These are phyloP conservation scores for Desmodesmus armatus DNA, from an alignment of 139 green algal genomes.

Conservation along the genomic window DNA sequence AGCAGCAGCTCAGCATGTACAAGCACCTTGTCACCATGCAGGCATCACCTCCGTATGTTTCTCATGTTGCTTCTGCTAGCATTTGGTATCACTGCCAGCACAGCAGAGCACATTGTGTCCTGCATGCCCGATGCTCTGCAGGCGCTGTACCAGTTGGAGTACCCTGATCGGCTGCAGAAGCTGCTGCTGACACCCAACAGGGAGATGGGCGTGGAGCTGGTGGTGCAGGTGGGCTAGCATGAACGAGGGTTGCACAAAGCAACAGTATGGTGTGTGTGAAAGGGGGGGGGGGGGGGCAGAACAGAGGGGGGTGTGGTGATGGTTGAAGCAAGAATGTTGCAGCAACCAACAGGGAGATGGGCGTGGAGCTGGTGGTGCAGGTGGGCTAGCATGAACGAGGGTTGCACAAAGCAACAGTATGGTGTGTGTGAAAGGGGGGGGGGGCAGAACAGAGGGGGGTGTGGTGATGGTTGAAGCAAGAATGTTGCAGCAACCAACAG, in stretches of 20 bases:
- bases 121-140: no score
- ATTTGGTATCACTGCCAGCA: no score
- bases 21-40: background rate
- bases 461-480: no score
- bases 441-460: no score
- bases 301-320: no score
- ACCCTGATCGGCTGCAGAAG: slow-evolving; percentile 82
- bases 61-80: background rate
- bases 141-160: slow-evolving; percentile 77
- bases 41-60: background rate
- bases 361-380: slow-evolving; percentile 87
- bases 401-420: slow-evolving; percentile 40
- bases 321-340: no score
- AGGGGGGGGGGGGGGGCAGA: no score
- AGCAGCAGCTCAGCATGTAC: background rate
- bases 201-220: slow-evolving; percentile 86
- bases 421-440: no score
- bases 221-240: slow-evolving; percentile 82
- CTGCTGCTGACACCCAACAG: slow-evolving; percentile 83
- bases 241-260: no score
- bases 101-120: no score
- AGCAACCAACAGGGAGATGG: slow-evolving; percentile 77
- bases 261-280: no score
- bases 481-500: no score
- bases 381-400: slow-evolving; percentile 77